Evolutionary conservation across 257 asterid genomes (phyloP), one percentile per base, ranked within the genome.

Genomic region (Buddleja alternifolia): DNA sequence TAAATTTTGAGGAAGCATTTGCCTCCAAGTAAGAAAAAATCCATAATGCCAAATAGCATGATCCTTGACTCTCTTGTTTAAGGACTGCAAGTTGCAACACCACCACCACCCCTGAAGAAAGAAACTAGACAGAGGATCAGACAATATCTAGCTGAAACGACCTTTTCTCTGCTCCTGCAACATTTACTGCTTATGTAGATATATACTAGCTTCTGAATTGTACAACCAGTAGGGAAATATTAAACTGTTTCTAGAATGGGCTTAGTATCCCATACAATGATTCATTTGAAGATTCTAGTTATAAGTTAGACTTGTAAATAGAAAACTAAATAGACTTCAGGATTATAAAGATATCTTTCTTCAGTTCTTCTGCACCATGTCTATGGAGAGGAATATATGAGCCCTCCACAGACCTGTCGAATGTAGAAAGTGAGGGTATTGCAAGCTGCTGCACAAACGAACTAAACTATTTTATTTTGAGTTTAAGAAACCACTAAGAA

Each of bases 291-390:
- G 67, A 41, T 60, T 23, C n/a, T 7, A 19, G 25, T 21, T 10
- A 59, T 12, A 34, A 40, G 51, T 40, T 52, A 37, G 51, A 67
- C 48, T 62, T 63, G 5, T 42, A 62, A 63, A 17, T 36, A 32
- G 63, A 42, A 58, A 29, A 47, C 55, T 11, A 46, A 8, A 54
- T 24, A 53, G n/a, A 53, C 12, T 20, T 19, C 39, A 19, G 34
- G 45, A 11, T 54, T 46, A 59, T 24, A 1, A 50, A 40, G 37
- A 67, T 9, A 41, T 15, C 40, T 46, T n/a, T 60, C 44, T 11
- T 52, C 47, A 41, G 42, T 55, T 73, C 60, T 69, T 74, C 62
- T n/a, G 20, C 66, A 60, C 56, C 47, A 37, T 29, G 17, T 32
- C 66, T 17, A 40, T 37, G 8, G 42, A 42, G 41, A 29, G 55